phyloP scores from a whole-genome alignment of 192 early-diverging fungal genomes.

The Mortierella hygrophila region DNA sequence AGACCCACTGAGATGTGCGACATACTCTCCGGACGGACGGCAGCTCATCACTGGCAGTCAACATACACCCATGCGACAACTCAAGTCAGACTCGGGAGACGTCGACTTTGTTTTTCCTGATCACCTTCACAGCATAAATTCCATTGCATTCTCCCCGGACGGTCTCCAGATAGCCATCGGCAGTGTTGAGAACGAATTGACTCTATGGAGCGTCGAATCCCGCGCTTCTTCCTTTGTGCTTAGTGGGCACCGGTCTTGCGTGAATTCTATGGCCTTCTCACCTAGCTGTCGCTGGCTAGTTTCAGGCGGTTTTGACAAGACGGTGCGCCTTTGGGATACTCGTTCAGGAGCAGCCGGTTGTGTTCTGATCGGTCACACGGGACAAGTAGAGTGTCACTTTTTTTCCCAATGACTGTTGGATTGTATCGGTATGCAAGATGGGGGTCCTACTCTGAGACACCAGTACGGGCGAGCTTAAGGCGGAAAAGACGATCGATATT shows the following conservation, averaged over 20 bases:
- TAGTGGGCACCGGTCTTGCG: background rate
- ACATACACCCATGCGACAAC: background rate
- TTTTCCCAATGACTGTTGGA: background rate
- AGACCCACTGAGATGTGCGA: background rate
- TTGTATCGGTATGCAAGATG: background rate
- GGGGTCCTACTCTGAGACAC: conserved; percentile 9
- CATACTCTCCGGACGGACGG: conserved; percentile 6
- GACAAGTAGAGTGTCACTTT: background rate
- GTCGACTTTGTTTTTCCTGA: background rate
- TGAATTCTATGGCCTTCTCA: background rate
- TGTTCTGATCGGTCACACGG: background rate
- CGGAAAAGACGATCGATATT: background rate
- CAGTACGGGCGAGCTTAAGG: background rate
- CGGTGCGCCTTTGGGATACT: background rate
- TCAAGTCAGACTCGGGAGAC: background rate
- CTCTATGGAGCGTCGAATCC: background rate
- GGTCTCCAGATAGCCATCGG: background rate
- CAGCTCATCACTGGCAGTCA: background rate
- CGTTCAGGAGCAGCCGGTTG: background rate
- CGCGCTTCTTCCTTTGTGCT: background rate
- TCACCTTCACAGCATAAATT: background rate
- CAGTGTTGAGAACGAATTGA: background rate
- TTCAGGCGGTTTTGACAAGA: background rate
- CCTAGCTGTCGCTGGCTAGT: background rate
- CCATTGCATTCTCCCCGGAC: conserved; percentile 6